Percentiles rank a stretch among this genome's conserved stretches.
Evolutionary conservation across 441 rosid species (phyloP).

Genomic region (Corymbia citriodora): DNA sequence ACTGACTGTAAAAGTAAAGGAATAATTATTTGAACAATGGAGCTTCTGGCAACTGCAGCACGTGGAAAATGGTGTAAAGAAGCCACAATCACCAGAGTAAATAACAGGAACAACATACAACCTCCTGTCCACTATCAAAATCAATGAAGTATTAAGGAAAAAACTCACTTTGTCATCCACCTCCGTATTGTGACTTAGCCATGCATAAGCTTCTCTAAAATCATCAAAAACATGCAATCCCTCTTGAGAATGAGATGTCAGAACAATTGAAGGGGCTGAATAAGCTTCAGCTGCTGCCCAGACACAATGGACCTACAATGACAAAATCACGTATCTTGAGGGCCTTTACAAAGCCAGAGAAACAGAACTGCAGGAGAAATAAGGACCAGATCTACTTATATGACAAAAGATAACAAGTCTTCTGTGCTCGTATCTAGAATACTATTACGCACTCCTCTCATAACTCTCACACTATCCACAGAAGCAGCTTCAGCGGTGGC

Average conservation of each 20-base stretch:
- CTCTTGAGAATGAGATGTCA: conserved; percentile 67
- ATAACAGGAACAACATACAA: not conserved
- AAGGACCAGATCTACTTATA: not conserved
- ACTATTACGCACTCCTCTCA: not conserved
- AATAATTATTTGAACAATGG: not conserved
- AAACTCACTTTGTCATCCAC: conserved; percentile 91
- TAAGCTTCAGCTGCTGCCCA: conserved; percentile 99
- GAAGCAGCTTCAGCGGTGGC: not conserved
- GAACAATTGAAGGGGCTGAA: conserved; percentile 97
- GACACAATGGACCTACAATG: conserved; percentile 85
- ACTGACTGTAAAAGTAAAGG: not conserved
- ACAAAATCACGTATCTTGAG: conserved; percentile 7
- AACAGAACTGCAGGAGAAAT: not conserved
- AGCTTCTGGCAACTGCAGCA: not conserved
- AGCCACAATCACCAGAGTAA: not conserved
- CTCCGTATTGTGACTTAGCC: conserved; percentile 96
- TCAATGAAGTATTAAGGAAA: not conserved
- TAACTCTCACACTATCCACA: not conserved
- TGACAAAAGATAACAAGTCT: not conserved
- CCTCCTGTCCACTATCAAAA: not conserved
- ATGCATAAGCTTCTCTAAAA: conserved; percentile 96
- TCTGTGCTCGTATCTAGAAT: not conserved
- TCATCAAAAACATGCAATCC: conserved; percentile 98
- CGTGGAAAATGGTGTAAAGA: not conserved
- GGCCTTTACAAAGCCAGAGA: not conserved